Base-by-base conservation (phyloP, 192 early-diverging fungal genomes). In the Fimicolochytrium jonesii region DNA sequence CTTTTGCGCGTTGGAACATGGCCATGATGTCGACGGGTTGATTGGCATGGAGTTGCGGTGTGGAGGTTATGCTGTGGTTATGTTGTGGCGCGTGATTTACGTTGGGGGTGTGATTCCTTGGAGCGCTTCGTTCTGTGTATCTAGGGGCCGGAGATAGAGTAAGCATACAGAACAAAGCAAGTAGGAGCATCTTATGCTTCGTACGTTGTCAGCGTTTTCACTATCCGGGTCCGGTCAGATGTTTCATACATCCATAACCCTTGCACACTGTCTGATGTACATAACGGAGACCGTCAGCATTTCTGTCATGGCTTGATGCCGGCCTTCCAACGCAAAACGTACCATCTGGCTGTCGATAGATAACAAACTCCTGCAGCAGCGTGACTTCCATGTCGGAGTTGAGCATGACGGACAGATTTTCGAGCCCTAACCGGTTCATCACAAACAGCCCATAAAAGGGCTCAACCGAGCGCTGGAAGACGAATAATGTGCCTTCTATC, bases 401-500 rank as follows among this genome's bases (percentile, higher is more conserved):
- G 34, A 97, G 68, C 30, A 78, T 72, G 43, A 85, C 78, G 50
- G 75, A 80, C 49, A 90, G 81, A 76, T 94, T 94, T 30, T 95
- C 90, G 20, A 91, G 74, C 4, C 84, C 80, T 3, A 93, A 75
- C 32, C 94, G 83, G 73, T 97, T 97, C 77, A 97, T 82, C 39
- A 97, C 85, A 39, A 86, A 87, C 61, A 97, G 78, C 15, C 88
- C 87, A 65, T 88, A 92, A 48, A 76, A 72, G 28, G 81, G 59
- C 15, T 36, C 55, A 1, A 31, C 51, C 37, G 74, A 86, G 79
- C 92, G 84, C 71, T 84, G 80, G 60, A 88, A 86, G 34, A 97
- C 66, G 77, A 97, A 97, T 52, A 95, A 78, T 17, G 93, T 91
- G 26, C 94, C 94, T 72, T 95, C 92, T 20, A 94, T 88, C 6